A percentile compares a stretch with the other conserved stretches of the same genome.
Evolutionary conservation across 345 rosid species (phyloP).

Genomic region (Garcia nutans): DNA sequence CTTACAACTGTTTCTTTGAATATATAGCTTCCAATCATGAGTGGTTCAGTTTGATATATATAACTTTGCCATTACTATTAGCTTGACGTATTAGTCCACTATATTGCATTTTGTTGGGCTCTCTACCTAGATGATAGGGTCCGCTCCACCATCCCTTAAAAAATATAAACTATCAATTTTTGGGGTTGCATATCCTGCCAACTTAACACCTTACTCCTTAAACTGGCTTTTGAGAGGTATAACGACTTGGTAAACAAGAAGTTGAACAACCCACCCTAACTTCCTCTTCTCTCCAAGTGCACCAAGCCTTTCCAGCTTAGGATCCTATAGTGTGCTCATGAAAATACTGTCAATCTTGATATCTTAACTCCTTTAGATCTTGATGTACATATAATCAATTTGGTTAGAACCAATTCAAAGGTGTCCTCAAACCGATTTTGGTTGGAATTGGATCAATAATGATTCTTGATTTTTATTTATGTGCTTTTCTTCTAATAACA

Average conservation of each 20-base stretch:
- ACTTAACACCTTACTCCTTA: constrained; percentile 11
- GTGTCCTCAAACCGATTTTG: not conserved
- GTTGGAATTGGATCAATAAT: not conserved
- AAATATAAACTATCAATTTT: constrained; percentile 42
- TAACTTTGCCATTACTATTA: too few species aligned
- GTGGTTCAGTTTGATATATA: too few species aligned
- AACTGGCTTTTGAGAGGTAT: not conserved
- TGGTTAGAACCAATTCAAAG: not conserved
- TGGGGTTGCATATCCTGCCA: constrained; percentile 45
- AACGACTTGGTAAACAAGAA: constrained; percentile 1
- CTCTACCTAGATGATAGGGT: constrained; percentile 39
- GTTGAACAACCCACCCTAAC: not conserved
- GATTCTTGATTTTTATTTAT: not conserved
- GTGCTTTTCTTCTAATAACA: constrained; percentile 37
- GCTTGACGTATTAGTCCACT: too few species aligned
- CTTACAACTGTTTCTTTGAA: too few species aligned
- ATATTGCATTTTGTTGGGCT: constrained; percentile 15
- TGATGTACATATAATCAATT: not conserved
- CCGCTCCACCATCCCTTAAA: constrained; percentile 46
- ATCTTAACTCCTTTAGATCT: not conserved
- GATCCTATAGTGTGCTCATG: not conserved
- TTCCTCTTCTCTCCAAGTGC: not conserved
- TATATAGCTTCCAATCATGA: too few species aligned
- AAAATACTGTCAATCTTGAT: not conserved
- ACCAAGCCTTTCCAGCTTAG: not conserved